Evolutionary conservation across 2,329 filamentous ascomycete species (phyloP), one percentile per base, ranked within the genome.

Genomic region (Ceratocystis cacaofunesta): DNA sequence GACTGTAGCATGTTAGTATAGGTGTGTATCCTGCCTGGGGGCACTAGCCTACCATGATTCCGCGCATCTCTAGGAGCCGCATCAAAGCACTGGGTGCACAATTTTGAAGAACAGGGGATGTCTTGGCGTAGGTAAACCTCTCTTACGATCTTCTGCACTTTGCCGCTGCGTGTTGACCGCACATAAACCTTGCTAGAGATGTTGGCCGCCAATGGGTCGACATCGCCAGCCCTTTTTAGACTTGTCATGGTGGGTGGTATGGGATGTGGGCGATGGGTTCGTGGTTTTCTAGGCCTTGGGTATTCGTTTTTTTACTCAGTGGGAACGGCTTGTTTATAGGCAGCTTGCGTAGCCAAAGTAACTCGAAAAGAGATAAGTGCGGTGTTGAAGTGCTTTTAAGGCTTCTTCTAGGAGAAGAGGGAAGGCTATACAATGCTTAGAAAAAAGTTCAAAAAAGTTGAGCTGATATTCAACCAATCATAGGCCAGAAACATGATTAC

Each of bases 121-220:
- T 99, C 94, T 77, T 92, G 89, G 75, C 94, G 85, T 68, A 99
- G 81, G 76, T 99, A 99, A 69, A 97, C 82, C 79, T 99, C 94
- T 72, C 92, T 86, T 70, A 99, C 94, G 72, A 99, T 95, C 81
- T 99, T 99, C 76, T 97, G 94, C 68, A 97, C 92, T 78, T 96
- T 96, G 76, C 94, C 94, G 75, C 86, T 94, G 76, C 90, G 92
- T 61, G 92, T 95, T 30, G 94, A 96, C 68, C 94, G 85, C 69
- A 99, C 89, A 73, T 95, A 99, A 71, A 95, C 85, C 78, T 97
- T 99, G 82, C 88, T 96, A 41, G 91, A 92, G 69, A 97, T 87
- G 73, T 88, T 95, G 60, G 86, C 80, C 36, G 85, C 81, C 68
- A 79, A 74, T 10, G 81, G 76, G 65, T 84, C 82, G 30, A 77